Evolutionary conservation across 768 basidiomycete genomes (phyloP).

Genomic region (Hydnum rufescens): DNA sequence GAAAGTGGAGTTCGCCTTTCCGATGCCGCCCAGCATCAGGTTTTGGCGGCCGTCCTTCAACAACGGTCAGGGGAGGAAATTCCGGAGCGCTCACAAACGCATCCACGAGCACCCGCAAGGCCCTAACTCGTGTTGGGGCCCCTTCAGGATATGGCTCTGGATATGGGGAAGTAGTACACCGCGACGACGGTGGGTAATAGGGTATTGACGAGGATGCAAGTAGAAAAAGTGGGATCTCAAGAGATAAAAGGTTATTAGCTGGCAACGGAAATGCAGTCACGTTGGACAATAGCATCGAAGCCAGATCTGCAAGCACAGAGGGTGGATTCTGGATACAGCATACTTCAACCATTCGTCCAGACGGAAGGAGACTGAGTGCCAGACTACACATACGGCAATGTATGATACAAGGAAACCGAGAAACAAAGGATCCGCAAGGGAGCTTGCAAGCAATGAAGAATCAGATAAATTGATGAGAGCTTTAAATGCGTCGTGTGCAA

Average conservation of each 20-base stretch:
- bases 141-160: constrained; percentile 51
- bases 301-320: constrained; percentile 79
- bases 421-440: constrained; percentile 54
- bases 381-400: constrained; percentile 45
- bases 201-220: constrained; percentile 25
- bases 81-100: constrained; percentile 30
- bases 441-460: constrained; percentile 41
- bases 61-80: background rate
- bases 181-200: constrained; percentile 56
- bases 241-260: constrained; percentile 38
- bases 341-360: background rate
- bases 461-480: constrained; percentile 89
- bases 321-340: constrained; percentile 47
- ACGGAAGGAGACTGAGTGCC: background rate
- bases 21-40: constrained; percentile 15
- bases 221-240: constrained; percentile 45
- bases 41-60: background rate
- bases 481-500: constrained; percentile 88
- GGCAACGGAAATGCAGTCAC: constrained; percentile 55
- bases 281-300: constrained; percentile 96
- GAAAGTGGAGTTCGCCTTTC: constrained; percentile 75
- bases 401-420: constrained; percentile 72
- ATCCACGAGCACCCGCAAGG: constrained; percentile 69
- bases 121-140: constrained; percentile 30
- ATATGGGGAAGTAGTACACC: constrained; percentile 56